Evolutionary conservation across 1,284 basidiomycete species (phyloP).

Genomic region (Anthracocystis panici-leucophaei): DNA sequence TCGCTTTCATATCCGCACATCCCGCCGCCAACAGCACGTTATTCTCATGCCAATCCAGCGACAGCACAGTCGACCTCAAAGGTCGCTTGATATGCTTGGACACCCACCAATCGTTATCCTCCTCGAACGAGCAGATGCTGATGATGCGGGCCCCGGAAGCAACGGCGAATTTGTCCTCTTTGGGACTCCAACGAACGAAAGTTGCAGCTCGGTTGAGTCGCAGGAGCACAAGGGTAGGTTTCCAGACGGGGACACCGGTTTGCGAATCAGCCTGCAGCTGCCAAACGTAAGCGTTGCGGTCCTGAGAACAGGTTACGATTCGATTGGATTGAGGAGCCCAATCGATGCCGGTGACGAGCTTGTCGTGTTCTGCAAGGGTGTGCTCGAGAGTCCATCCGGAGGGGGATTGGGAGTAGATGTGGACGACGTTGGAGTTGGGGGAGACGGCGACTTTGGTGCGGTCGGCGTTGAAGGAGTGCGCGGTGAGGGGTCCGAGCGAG

Average conservation of each 20-base stretch:
- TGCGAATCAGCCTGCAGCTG: constrained; percentile 80
- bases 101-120: constrained; percentile 96
- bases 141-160: constrained; percentile 83
- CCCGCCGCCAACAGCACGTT: constrained; percentile 94
- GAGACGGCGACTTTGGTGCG: constrained; percentile 89
- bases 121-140: constrained; percentile 68
- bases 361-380: constrained; percentile 95
- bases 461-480: constrained; percentile 92
- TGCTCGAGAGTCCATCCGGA: constrained; percentile 79
- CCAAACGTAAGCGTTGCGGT: constrained; percentile 99
- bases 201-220: constrained; percentile 96
- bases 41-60: constrained; percentile 97
- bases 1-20: constrained; percentile 92
- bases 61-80: constrained; percentile 89
- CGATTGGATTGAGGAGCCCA: constrained; percentile 97
- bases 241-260: constrained; percentile 80
- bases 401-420: constrained; percentile 75
- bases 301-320: constrained; percentile 97
- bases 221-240: constrained; percentile 94
- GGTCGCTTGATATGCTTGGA: constrained; percentile 98
- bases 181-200: constrained; percentile 93
- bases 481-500: constrained; percentile 84
- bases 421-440: constrained; percentile 88
- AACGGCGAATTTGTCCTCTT: constrained; percentile 98
- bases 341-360: constrained; percentile 96